Percentiles rank a stretch among this genome's conserved stretches.
phyloP scores from a whole-genome alignment of 1,284 basidiomycete genomes.

The Cutaneotrichosporon cavernicola region DNA sequence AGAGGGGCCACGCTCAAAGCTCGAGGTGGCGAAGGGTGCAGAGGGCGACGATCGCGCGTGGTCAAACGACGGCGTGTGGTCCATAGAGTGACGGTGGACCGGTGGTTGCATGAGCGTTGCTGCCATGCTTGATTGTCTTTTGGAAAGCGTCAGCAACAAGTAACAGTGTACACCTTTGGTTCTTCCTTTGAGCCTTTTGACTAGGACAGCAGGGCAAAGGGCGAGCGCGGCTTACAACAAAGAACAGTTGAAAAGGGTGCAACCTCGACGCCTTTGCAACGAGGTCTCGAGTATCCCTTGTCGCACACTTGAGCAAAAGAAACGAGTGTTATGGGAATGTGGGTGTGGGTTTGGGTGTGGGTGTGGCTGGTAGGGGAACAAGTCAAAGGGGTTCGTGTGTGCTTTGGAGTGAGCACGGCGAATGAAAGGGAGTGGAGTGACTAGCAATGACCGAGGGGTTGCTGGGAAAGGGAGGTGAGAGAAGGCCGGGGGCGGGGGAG shows the following conservation, averaged over 20 bases:
- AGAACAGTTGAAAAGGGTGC: slow-evolving; percentile 4
- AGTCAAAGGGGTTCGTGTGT: not conserved
- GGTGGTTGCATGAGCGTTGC: slow-evolving; percentile 42
- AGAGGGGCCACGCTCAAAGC: slow-evolving; percentile 32
- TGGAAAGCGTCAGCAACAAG: not conserved
- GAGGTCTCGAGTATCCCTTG: not conserved
- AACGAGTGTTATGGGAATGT: slow-evolving; percentile 1
- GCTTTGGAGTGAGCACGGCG: not conserved
- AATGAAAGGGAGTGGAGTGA: not conserved
- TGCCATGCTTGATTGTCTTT: slow-evolving; percentile 38
- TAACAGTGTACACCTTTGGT: not conserved
- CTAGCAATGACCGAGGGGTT: too few relatives aligned
- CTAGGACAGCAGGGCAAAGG: not conserved
- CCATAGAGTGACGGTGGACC: slow-evolving; percentile 47
- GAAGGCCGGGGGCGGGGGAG: not conserved
- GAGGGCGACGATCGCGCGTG: slow-evolving; percentile 35
- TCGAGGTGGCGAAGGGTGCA: slow-evolving; percentile 26
- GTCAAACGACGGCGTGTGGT: slow-evolving; percentile 46
- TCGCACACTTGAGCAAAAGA: not conserved
- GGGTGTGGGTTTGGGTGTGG: not conserved
- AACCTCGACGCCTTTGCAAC: not conserved
- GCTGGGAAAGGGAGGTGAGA: not conserved
- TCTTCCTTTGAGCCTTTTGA: too few relatives aligned
- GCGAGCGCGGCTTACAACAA: slow-evolving; percentile 7
- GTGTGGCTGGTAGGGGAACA: not conserved